phyloP scores from a whole-genome alignment of 2,329 filamentous ascomycete genomes.

The Neophaeococcomyces aloes region DNA sequence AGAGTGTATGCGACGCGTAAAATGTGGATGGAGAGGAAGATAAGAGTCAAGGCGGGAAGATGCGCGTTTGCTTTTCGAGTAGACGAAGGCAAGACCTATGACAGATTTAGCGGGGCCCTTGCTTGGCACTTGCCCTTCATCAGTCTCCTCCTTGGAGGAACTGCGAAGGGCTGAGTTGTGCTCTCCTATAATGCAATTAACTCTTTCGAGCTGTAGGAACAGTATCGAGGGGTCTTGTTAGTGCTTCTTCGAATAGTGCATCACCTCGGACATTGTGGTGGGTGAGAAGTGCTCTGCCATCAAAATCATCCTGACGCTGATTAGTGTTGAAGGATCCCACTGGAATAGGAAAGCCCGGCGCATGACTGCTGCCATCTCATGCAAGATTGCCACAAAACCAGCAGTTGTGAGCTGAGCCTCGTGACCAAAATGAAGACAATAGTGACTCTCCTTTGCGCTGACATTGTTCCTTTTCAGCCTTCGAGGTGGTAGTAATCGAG shows the following conservation, averaged over 20 bases:
- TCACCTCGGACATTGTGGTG: not conserved
- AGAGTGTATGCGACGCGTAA: constrained; percentile 11
- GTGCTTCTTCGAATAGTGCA: not conserved
- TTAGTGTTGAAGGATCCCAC: not conserved
- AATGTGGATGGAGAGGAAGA: constrained; percentile 5
- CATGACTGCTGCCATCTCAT: too few relatives aligned
- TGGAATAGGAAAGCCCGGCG: too few relatives aligned
- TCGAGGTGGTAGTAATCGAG: too few relatives aligned
- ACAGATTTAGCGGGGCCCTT: not conserved
- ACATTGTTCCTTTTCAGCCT: too few relatives aligned
- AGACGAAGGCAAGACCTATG: constrained; percentile 5
- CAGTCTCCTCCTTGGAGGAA: not conserved
- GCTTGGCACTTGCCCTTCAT: constrained; percentile 4
- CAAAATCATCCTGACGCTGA: not conserved
- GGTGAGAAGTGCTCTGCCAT: not conserved
- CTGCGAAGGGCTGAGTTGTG: constrained; percentile 1
- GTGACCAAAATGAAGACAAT: too few relatives aligned
- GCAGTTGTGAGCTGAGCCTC: too few relatives aligned
- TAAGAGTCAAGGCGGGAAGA: not conserved
- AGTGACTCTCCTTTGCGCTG: too few relatives aligned
- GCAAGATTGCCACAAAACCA: too few relatives aligned
- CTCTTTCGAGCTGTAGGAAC: not conserved
- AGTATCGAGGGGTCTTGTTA: not conserved
- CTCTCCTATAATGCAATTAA: not conserved
- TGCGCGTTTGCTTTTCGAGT: constrained; percentile 6